Percentiles rank a stretch among this genome's conserved stretches.
Evolutionary conservation across 371 early-diverging fungal species (phyloP).

Genomic region (Apophysomyces trapeziformis): DNA sequence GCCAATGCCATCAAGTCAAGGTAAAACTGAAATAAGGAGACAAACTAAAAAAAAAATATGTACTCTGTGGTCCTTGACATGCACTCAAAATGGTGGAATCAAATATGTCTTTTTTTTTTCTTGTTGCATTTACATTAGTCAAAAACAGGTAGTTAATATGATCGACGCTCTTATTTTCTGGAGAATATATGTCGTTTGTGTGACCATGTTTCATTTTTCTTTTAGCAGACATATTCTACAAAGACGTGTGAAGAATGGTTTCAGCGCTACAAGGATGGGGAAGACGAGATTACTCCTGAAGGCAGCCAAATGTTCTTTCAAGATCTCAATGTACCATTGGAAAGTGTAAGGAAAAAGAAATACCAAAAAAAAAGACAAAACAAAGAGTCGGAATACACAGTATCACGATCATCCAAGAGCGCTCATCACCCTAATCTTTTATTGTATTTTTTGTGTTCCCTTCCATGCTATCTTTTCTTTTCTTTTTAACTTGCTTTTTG

Average conservation of each 20-base stretch:
- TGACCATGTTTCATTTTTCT: not conserved
- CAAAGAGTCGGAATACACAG: too few species aligned
- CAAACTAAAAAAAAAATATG: not conserved
- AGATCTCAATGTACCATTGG: slow-evolving; percentile 36
- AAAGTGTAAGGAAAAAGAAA: slow-evolving; percentile 29
- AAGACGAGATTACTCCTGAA: slow-evolving; percentile 35
- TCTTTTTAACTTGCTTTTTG: not conserved
- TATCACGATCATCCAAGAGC: too few species aligned
- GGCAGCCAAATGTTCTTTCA: slow-evolving; percentile 41
- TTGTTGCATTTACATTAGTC: not conserved
- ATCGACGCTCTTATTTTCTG: not conserved
- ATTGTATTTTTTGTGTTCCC: not conserved
- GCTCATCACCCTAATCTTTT: too few species aligned
- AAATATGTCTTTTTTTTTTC: not conserved
- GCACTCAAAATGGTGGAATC: not conserved
- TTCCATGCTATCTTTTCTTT: not conserved
- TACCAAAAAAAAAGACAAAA: not conserved
- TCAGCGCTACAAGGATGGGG: slow-evolving; percentile 31
- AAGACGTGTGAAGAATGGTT: slow-evolving; percentile 29
- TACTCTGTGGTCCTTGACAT: not conserved
- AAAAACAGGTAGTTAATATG: not conserved
- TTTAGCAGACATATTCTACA: slow-evolving; percentile 1
- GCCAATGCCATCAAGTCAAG: not conserved
- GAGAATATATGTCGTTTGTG: not conserved
- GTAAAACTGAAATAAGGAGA: not conserved